These are phyloP conservation scores for Scutellaria baicalensis DNA, from an alignment of 257 asterid genomes.

Conservation along the genomic window DNA sequence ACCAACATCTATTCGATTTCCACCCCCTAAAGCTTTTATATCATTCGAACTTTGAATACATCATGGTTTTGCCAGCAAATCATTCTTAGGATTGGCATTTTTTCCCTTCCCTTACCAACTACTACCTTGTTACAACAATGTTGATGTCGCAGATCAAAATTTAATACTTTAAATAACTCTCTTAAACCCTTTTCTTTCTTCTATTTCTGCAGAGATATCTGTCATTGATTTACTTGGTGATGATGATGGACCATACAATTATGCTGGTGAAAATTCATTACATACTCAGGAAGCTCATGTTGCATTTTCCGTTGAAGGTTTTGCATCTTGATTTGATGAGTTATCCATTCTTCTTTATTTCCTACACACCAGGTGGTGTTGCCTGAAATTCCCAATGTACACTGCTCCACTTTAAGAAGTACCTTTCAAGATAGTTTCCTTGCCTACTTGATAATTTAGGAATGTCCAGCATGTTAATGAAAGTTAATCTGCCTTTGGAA, in stretches of 20 bases:
- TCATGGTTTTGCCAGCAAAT: background rate
- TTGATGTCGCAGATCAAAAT: background rate
- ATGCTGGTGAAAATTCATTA: conserved; percentile 26
- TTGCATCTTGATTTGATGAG: conserved; percentile 4
- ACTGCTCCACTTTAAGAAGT: background rate
- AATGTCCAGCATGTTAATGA: conserved; percentile 1
- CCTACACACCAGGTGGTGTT: background rate
- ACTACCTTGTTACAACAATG: conserved; percentile 2
- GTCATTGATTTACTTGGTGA: conserved; percentile 71
- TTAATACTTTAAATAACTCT: background rate
- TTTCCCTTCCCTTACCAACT: background rate
- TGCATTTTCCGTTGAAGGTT: conserved; percentile 86
- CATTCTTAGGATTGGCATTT: conserved; percentile 1
- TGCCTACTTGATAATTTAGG: background rate
- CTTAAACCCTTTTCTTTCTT: background rate
- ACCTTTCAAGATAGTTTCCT: background rate
- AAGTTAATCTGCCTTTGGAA: background rate
- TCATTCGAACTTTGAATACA: background rate
- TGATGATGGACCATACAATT: conserved; percentile 43
- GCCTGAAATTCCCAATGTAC: background rate
- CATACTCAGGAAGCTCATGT: conserved; percentile 68
- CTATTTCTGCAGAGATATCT: conserved; percentile 46
- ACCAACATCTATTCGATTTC: background rate
- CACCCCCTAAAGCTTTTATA: conserved; percentile 1
- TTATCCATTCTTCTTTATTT: conserved; percentile 7